Conservation (phyloP, 148 eudicot genomes). For the Chenopodium album region DNA sequence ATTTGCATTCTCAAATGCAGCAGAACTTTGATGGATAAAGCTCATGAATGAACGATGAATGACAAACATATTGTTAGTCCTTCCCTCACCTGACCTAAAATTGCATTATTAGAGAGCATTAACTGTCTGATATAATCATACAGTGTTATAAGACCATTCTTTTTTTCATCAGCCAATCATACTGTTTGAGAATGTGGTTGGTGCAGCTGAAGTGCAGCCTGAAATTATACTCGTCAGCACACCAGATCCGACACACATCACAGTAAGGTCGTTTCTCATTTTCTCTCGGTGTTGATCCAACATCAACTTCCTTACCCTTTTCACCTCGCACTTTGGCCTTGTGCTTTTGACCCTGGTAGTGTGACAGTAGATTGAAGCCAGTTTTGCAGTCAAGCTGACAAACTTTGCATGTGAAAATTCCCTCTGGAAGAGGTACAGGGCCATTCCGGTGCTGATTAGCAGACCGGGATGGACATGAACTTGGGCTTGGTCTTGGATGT, state of each 20-base stretch:
- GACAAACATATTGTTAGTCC: neutral
- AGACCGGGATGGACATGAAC: slow-evolving; percentile 1
- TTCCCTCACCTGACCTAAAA: neutral
- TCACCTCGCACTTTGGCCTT: slow-evolving; percentile 16
- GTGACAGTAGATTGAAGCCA: slow-evolving; percentile 25
- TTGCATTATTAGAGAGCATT: neutral
- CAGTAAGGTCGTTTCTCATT: slow-evolving; percentile 21
- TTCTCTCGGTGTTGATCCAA: neutral
- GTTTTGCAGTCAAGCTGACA: slow-evolving; percentile 33
- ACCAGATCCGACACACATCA: slow-evolving; percentile 26
- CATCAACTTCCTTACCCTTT: slow-evolving; percentile 11
- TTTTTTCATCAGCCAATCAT: slow-evolving; percentile 19
- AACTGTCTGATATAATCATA: neutral
- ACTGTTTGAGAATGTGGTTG: slow-evolving; percentile 23
- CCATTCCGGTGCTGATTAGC: slow-evolving; percentile 11
- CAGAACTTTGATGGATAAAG: neutral
- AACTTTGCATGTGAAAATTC: slow-evolving; percentile 22
- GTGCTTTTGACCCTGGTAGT: slow-evolving; percentile 29
- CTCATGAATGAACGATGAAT: neutral
- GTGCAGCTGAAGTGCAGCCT: slow-evolving; percentile 26
- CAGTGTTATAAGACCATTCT: neutral
- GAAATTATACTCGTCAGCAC: slow-evolving; percentile 24
- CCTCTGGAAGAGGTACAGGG: slow-evolving; percentile 3
- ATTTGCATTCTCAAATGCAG: neutral
- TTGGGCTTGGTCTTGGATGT: slow-evolving; percentile 11